Conservation (phyloP, 257 asterid genomes). For the Jacaranda copaia region DNA sequence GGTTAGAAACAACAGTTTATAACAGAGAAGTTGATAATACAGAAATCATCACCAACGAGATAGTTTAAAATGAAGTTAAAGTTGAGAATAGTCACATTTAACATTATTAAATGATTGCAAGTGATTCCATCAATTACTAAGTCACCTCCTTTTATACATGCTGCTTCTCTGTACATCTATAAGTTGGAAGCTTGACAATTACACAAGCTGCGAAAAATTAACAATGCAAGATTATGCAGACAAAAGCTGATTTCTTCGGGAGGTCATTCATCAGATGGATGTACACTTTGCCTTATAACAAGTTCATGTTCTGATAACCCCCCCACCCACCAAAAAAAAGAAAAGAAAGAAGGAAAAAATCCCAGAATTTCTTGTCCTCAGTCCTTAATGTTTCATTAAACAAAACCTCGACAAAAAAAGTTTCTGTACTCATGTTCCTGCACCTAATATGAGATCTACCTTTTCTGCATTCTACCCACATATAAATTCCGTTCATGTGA, state of each 20-base stretch:
- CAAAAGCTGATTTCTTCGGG: background rate
- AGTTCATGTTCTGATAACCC: background rate
- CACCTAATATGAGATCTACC: background rate
- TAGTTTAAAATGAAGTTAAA: background rate
- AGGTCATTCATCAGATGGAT: background rate
- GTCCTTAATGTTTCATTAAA: background rate
- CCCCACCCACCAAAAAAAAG: no score
- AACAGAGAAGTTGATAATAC: background rate
- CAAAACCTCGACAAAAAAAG: background rate
- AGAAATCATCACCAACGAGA: background rate
- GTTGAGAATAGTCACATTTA: background rate
- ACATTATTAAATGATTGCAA: background rate
- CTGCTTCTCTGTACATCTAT: background rate
- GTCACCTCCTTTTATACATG: background rate
- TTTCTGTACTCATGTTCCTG: background rate
- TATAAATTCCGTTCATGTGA: no score
- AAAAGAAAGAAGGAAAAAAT: background rate
- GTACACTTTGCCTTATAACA: background rate
- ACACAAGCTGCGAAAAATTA: conserved; percentile 2
- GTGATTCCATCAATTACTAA: background rate
- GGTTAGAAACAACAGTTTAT: background rate
- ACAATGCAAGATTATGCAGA: background rate
- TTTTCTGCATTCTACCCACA: background rate
- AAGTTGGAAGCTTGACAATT: conserved; percentile 9
- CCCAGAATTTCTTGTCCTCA: background rate